Conservation (phyloP, 352 stramenopile genomes). For the Aphanomyces cochlioides region DNA sequence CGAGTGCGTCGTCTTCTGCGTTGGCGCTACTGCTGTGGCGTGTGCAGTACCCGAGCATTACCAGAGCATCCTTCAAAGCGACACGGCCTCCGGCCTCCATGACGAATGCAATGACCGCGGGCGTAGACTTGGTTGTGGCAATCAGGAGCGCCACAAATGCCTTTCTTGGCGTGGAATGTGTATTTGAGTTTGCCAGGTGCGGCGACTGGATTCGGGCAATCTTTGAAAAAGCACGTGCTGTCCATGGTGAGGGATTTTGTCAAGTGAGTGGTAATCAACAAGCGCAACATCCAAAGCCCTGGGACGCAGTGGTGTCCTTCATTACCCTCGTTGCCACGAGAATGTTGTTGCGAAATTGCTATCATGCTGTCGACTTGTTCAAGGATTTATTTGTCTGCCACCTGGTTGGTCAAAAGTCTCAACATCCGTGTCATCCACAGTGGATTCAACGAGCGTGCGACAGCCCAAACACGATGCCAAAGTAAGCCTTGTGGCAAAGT, state of each 20-base stretch:
- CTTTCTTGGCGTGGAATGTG: constrained; percentile 13
- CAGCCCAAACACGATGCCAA: too few relatives aligned
- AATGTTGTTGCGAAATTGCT: too few relatives aligned
- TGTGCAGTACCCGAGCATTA: constrained; percentile 67
- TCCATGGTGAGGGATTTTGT: not conserved
- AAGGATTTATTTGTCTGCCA: too few relatives aligned
- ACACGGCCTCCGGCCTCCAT: constrained; percentile 56
- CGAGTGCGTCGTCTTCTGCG: not conserved
- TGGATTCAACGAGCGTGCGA: too few relatives aligned
- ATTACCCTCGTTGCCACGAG: too few relatives aligned
- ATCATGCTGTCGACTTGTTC: too few relatives aligned
- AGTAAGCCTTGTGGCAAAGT: too few relatives aligned
- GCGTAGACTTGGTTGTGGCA: constrained; percentile 74
- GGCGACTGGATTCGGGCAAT: constrained; percentile 1
- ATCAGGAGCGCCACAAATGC: constrained; percentile 27
- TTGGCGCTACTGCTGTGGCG: constrained; percentile 44
- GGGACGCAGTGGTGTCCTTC: too few relatives aligned
- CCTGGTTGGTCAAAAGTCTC: too few relatives aligned
- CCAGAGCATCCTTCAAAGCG: constrained; percentile 70
- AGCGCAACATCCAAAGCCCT: too few relatives aligned
- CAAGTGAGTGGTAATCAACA: not conserved
- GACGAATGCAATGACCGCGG: constrained; percentile 66
- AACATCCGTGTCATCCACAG: too few relatives aligned
- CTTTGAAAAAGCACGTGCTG: constrained; percentile 12
- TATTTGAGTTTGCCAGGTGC: not conserved